Base-by-base conservation (phyloP, 805 yeast species). In the Saturnispora serradocipensis region DNA sequence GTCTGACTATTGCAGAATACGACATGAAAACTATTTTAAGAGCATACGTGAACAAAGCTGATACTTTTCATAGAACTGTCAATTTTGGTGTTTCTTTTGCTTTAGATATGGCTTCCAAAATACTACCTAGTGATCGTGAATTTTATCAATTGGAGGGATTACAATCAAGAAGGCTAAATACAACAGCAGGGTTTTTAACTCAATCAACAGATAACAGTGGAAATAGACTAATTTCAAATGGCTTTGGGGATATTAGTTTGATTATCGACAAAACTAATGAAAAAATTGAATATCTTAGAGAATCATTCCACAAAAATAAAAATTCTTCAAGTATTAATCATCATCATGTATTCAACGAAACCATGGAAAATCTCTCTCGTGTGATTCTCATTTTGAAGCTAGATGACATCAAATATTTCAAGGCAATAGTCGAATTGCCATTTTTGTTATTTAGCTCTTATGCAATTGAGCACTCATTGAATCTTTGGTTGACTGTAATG, bases 1-100 rank as follows among this genome's bases (percentile, higher is more conserved):
- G 84, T 0, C 65, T 89, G 54, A 64, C 72, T 40, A 78, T 74
- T 57, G 76, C 89, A 62, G 78, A 80, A 43, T 79, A 80, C 48
- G 96, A 90, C 59, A 76, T 86, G 63, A 89, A 86, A 64, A 80
- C 88, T 43, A 72, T 91, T 56, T 72, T 93, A 45, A 93, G 87
- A 60, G 72, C 84, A 0, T 93, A 91, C 61, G 78, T 89, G 3
- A 75, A 88, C 1, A 60, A 57, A 30, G 61, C 61, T 7, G 64
- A 65, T 45, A 52, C 55, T 5, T 49, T 58, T 30, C 56, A 52
- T 20, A 59, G 61, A 53, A 52, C 56, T 2, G 76, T 86, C 42
- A 83, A 86, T 52, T 82, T 77, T 60, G 98, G 98, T 50, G 84
- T 89, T 46, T 83, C 95, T 0, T 87, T 91, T 73, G 98, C 99